Conservation (phyloP, 2,329 filamentous ascomycete genomes). For the Macrophomina pseudophaseolina region DNA sequence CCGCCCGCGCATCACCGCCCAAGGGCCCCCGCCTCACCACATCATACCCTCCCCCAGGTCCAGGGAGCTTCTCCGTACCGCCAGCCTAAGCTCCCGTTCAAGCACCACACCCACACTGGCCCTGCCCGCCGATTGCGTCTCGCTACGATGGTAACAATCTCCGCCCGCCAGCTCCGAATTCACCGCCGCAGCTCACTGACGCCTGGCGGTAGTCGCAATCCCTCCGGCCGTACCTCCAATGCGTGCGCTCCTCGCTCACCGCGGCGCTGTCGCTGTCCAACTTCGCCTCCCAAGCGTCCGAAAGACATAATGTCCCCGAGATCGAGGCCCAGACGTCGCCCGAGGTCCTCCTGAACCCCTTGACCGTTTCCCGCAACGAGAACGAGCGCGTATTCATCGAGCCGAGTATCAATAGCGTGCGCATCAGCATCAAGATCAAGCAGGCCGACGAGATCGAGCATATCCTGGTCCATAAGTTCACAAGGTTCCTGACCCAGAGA, state of each 20-base stretch:
- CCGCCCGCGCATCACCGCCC: constrained; percentile 26
- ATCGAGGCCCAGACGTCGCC: constrained; percentile 92
- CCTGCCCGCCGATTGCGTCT: constrained; percentile 2
- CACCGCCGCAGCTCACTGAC: constrained; percentile 33
- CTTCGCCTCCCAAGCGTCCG: constrained; percentile 95
- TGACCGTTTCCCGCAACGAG: constrained; percentile 92
- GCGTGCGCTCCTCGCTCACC: constrained; percentile 91
- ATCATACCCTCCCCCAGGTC: constrained; percentile 22
- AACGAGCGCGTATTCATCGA: constrained; percentile 97
- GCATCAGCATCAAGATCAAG: constrained; percentile 98
- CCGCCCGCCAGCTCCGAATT: background rate
- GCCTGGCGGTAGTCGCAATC: constrained; percentile 77
- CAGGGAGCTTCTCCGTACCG: constrained; percentile 22
- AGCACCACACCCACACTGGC: constrained; percentile 4
- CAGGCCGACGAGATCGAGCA: constrained; percentile 99
- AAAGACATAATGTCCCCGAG: constrained; percentile 97
- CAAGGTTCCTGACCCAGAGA: constrained; percentile 91
- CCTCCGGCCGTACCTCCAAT: constrained; percentile 93
- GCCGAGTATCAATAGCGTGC: constrained; percentile 94
- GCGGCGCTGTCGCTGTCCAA: constrained; percentile 93
- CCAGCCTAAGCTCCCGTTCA: constrained; percentile 14
- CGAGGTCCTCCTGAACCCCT: constrained; percentile 88
- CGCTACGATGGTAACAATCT: constrained; percentile 19
- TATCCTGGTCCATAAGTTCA: constrained; percentile 98
- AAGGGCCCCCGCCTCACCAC: constrained; percentile 25